Evolutionary conservation across 306 rosid genomes (phyloP).

Genomic region (Sicyos baderoa): DNA sequence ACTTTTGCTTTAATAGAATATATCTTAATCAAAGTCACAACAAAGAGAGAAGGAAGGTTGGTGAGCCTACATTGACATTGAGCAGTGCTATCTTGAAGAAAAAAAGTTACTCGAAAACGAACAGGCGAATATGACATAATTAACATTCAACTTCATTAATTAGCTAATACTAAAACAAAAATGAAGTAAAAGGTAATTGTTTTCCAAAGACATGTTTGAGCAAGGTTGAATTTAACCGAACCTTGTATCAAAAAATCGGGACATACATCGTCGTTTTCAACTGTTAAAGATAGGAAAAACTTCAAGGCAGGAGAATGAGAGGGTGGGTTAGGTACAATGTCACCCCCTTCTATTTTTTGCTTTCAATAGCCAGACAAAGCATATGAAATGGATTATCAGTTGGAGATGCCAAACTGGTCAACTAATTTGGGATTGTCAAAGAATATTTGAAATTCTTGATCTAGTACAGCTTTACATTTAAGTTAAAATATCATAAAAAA

Average conservation of each 20-base stretch:
- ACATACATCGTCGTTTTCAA: background rate
- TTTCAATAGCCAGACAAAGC: constrained; percentile 8
- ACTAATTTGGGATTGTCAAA: constrained; percentile 8
- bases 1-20: background rate
- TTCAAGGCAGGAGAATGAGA: constrained; percentile 7
- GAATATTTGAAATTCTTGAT: constrained; percentile 7
- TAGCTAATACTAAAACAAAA: background rate
- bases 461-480: background rate
- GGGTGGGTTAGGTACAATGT: constrained; percentile 11
- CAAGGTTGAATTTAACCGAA: background rate
- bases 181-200: background rate
- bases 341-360: background rate
- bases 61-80: background rate
- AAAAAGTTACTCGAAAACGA: background rate
- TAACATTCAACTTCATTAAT: background rate
- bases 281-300: constrained; percentile 11
- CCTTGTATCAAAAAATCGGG: background rate
- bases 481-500: too few species aligned
- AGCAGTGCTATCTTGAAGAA: background rate
- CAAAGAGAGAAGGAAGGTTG: constrained; percentile 8
- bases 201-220: background rate
- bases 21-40: background rate
- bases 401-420: constrained; percentile 5
- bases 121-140: too few species aligned
- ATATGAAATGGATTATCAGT: background rate